Evolutionary conservation across 352 stramenopile species (phyloP).

Genomic region (Phytophthora parvispora): DNA sequence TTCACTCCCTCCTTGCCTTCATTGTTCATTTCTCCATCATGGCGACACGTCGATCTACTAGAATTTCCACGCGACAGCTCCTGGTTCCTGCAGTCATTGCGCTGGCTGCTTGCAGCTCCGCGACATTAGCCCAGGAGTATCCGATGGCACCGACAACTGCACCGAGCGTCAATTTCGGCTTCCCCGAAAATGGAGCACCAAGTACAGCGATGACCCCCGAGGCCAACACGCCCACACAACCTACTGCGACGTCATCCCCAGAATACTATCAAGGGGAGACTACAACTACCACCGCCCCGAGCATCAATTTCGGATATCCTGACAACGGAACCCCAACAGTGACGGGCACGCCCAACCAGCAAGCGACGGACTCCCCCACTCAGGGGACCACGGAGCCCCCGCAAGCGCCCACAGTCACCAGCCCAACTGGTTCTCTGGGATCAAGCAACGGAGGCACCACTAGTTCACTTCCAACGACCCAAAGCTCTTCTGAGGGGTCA

Average conservation of each 20-base stretch:
- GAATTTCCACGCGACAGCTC: too few species aligned
- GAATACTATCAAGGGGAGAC: too few species aligned
- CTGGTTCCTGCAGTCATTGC: too few species aligned
- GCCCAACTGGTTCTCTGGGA: constrained; percentile 1
- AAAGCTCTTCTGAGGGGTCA: constrained; percentile 9
- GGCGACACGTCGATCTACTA: too few species aligned
- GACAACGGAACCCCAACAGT: constrained; percentile 20
- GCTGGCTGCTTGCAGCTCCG: too few species aligned
- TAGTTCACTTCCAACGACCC: neutral
- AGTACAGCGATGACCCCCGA: too few species aligned
- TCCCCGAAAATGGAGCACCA: constrained; percentile 8
- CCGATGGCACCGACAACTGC: neutral
- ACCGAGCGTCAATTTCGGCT: too few species aligned
- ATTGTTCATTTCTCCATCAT: too few species aligned
- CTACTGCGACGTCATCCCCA: too few species aligned
- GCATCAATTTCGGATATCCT: too few species aligned
- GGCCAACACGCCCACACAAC: too few species aligned
- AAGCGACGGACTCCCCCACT: constrained; percentile 14
- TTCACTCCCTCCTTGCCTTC: too few species aligned
- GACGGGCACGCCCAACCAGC: constrained; percentile 24
- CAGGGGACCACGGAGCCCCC: constrained; percentile 12
- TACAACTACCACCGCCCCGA: neutral
- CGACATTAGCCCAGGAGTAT: neutral
- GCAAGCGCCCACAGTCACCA: constrained; percentile 3
- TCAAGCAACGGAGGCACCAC: constrained; percentile 10